Evolutionary conservation across 495 filamentous ascomycete species (phyloP).

Genomic region (Neurospora sublineolata): DNA sequence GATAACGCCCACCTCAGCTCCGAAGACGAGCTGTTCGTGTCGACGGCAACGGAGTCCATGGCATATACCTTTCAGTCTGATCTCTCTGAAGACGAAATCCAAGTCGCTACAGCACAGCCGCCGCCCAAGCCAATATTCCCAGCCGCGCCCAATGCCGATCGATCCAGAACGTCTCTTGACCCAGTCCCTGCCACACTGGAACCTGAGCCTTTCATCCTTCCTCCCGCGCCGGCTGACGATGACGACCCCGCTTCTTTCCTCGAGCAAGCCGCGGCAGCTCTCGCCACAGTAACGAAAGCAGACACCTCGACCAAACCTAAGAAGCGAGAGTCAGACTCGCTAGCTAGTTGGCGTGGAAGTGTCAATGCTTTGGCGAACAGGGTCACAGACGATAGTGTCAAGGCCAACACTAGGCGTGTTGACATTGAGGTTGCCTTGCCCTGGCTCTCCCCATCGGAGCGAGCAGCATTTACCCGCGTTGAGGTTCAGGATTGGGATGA

Average conservation of each 20-base stretch:
- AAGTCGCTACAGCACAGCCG: neutral
- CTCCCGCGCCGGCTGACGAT: neutral
- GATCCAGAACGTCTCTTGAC: neutral
- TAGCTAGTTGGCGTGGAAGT: neutral
- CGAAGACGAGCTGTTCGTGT: constrained; percentile 12
- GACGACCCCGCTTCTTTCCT: neutral
- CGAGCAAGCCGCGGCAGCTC: constrained; percentile 5
- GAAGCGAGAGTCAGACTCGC: neutral
- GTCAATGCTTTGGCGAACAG: neutral
- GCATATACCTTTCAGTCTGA: constrained; percentile 16
- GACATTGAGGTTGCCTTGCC: constrained; percentile 16
- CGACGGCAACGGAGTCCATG: constrained; percentile 2
- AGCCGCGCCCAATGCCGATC: neutral
- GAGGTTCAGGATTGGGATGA: constrained; percentile 10
- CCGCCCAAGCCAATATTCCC: neutral
- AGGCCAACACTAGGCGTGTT: neutral
- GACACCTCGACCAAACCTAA: neutral
- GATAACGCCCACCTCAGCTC: constrained; percentile 5
- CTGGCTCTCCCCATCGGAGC: constrained; percentile 6
- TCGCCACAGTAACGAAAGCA: neutral
- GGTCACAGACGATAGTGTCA: neutral
- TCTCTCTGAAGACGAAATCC: constrained; percentile 14
- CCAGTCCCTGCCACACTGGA: neutral
- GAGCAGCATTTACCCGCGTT: constrained; percentile 7
- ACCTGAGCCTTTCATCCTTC: neutral